phyloP scores from a whole-genome alignment of 169 alveolate genomes.

The Toxoplasma gondii region DNA sequence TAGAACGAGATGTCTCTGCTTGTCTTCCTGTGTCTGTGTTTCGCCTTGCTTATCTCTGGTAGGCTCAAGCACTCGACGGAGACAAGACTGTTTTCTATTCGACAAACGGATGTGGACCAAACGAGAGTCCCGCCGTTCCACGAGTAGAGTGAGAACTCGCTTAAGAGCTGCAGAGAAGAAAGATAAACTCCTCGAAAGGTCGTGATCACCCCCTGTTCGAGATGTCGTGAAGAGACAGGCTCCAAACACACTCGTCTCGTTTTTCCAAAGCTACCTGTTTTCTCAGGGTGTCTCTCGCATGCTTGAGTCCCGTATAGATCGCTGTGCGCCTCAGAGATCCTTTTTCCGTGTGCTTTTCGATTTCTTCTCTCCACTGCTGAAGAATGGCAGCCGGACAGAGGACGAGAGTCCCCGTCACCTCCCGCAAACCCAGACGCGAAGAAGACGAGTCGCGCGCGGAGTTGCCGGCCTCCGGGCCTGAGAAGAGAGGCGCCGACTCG shows the following conservation, averaged over 20 bases:
- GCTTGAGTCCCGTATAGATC: conserved; percentile 52
- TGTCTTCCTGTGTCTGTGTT: too few relatives aligned
- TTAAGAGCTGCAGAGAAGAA: too few relatives aligned
- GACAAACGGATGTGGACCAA: too few relatives aligned
- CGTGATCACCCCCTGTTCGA: too few relatives aligned
- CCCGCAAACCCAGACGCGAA: not conserved
- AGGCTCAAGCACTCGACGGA: too few relatives aligned
- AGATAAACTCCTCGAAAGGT: too few relatives aligned
- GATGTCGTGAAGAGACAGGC: too few relatives aligned
- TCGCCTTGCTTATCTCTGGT: too few relatives aligned
- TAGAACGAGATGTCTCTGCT: too few relatives aligned
- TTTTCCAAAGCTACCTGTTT: not conserved
- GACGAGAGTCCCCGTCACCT: conserved; percentile 58
- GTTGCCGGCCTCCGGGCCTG: not conserved
- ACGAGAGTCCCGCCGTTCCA: too few relatives aligned
- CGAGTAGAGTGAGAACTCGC: too few relatives aligned
- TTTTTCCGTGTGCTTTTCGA: conserved; percentile 28
- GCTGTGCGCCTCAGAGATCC: conserved; percentile 20
- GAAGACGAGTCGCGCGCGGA: not conserved
- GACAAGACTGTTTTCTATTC: too few relatives aligned
- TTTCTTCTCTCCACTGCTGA: conserved; percentile 71
- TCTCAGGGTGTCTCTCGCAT: conserved; percentile 43
- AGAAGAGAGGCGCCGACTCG: conserved; percentile 7
- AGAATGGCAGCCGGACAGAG: conserved; percentile 69
- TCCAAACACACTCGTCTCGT: not conserved